Conservation (phyloP, 768 basidiomycete species). For the Baorangia bicolor region DNA sequence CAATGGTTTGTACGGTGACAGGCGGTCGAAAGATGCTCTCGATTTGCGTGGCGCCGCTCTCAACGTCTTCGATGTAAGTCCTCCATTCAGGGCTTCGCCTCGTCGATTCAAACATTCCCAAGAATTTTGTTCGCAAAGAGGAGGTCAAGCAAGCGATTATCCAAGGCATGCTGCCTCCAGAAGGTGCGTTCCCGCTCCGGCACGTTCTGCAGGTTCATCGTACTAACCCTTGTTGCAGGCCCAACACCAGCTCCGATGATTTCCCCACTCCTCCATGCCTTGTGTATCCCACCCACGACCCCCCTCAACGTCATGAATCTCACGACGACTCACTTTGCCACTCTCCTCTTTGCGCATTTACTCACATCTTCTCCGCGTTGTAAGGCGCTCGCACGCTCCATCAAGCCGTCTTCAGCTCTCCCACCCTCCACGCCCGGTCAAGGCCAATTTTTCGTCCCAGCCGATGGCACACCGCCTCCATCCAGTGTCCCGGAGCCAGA, state of each 20-base stretch:
- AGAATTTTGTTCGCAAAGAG: slow-evolving; percentile 79
- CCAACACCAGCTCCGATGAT: slow-evolving; percentile 43
- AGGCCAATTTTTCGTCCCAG: slow-evolving; percentile 72
- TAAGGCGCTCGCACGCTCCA: slow-evolving; percentile 61
- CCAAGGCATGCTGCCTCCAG: slow-evolving; percentile 66
- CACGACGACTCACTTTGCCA: slow-evolving; percentile 69
- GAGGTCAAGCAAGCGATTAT: slow-evolving; percentile 69
- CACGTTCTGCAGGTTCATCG: not conserved
- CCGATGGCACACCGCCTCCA: slow-evolving; percentile 52
- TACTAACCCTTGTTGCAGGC: slow-evolving; percentile 11
- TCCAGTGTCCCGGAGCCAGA: slow-evolving; percentile 38
- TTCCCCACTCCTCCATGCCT: slow-evolving; percentile 69
- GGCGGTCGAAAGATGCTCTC: slow-evolving; percentile 61
- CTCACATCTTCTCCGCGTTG: slow-evolving; percentile 64
- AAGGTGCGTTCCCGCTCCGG: slow-evolving; percentile 35
- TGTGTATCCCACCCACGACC: slow-evolving; percentile 60
- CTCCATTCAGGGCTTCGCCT: not conserved
- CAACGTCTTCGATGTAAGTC: slow-evolving; percentile 75
- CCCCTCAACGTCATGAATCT: slow-evolving; percentile 56
- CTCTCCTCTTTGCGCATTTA: slow-evolving; percentile 78
- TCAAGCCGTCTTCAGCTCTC: slow-evolving; percentile 49
- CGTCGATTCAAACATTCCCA: slow-evolving; percentile 1
- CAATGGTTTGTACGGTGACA: slow-evolving; percentile 59
- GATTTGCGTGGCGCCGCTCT: slow-evolving; percentile 78
- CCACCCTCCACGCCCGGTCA: slow-evolving; percentile 31